phyloP scores from a whole-genome alignment of 345 rosid species.

The Noccaea caerulescens region DNA sequence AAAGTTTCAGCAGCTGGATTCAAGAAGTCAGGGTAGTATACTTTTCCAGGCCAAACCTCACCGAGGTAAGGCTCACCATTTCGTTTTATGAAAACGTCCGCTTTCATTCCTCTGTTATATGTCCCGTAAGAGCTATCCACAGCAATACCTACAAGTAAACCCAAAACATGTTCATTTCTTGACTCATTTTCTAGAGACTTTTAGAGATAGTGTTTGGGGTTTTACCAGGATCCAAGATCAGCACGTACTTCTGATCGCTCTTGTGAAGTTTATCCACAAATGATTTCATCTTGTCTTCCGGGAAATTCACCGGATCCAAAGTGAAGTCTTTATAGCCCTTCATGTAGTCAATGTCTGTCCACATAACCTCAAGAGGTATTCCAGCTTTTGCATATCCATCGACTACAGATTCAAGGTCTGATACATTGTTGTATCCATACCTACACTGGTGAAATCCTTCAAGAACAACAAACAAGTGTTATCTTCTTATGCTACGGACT shows the following conservation, averaged over 20 bases:
- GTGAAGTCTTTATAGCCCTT: constrained; percentile 72
- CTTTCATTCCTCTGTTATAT: constrained; percentile 66
- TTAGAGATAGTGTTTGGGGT: not conserved
- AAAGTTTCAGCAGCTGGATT: constrained; percentile 51
- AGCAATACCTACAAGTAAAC: constrained; percentile 53
- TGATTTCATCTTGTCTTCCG: constrained; percentile 49
- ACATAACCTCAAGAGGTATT: constrained; percentile 80
- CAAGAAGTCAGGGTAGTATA: constrained; percentile 71
- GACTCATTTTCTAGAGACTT: not conserved
- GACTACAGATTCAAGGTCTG: constrained; percentile 61
- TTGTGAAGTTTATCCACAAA: constrained; percentile 58
- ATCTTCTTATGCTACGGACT: not conserved
- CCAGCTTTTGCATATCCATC: constrained; percentile 68
- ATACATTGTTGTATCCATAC: constrained; percentile 66
- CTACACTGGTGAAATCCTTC: constrained; percentile 79
- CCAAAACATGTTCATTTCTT: not conserved
- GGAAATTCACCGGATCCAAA: constrained; percentile 69
- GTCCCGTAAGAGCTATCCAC: constrained; percentile 56
- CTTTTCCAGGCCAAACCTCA: constrained; percentile 71
- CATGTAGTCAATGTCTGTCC: constrained; percentile 89
- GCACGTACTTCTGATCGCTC: constrained; percentile 66
- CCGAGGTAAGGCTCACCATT: constrained; percentile 67
- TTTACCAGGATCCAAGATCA: constrained; percentile 76
- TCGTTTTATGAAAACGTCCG: constrained; percentile 60
- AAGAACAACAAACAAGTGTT: constrained; percentile 4